A percentile compares a stretch with the other conserved stretches of the same genome.
Conservation (phyloP, 331 rosid genomes). For the Prunus yedoensis region DNA sequence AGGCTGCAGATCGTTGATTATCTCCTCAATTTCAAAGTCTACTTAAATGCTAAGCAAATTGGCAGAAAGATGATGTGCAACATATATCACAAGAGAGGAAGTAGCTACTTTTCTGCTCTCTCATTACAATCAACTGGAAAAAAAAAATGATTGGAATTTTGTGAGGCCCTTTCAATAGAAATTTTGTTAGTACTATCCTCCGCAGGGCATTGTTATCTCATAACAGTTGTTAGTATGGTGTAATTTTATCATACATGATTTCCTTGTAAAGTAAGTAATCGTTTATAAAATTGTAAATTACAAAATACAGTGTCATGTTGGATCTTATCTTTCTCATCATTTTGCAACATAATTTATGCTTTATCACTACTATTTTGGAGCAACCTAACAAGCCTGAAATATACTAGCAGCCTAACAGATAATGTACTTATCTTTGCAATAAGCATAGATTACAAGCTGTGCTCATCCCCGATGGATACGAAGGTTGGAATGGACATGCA, state of each 20-base stretch:
- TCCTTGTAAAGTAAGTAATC: not conserved
- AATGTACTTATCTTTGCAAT: not conserved
- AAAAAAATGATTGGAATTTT: not conserved
- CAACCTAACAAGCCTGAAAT: not conserved
- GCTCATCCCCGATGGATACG: not conserved
- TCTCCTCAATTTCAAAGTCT: constrained; percentile 5
- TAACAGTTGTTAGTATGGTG: not conserved
- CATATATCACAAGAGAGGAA: not conserved
- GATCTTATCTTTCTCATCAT: not conserved
- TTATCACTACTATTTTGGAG: not conserved
- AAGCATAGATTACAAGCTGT: not conserved
- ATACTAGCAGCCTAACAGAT: not conserved
- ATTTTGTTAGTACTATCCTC: not conserved
- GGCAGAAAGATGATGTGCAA: not conserved
- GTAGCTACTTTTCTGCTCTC: not conserved
- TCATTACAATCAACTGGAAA: not conserved
- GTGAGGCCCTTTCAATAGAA: not conserved
- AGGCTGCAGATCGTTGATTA: constrained; percentile 4
- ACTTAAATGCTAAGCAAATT: not conserved
- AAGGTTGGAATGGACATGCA: not conserved
- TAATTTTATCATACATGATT: not conserved
- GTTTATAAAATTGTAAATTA: not conserved
- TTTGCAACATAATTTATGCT: not conserved
- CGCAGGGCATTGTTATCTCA: not conserved
- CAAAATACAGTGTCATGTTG: not conserved